phyloP scores from a whole-genome alignment of 495 filamentous ascomycete species.

The Penicillium angulare region DNA sequence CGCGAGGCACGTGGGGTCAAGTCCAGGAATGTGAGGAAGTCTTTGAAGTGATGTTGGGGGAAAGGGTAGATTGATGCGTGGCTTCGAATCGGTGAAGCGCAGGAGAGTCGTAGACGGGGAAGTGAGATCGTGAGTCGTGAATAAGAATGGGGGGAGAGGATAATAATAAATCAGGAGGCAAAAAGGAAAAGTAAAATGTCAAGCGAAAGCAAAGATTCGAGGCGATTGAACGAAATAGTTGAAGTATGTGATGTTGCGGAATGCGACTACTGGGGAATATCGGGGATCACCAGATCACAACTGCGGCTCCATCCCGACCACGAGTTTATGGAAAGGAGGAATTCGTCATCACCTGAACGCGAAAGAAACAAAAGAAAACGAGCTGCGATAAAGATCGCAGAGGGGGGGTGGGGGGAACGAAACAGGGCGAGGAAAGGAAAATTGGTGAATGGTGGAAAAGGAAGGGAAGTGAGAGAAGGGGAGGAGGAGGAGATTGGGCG shows the following conservation, averaged over 20 bases:
- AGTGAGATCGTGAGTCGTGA: constrained; percentile 41
- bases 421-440: background rate
- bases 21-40: background rate
- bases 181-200: constrained; percentile 27
- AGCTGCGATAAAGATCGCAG: constrained; percentile 14
- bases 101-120: constrained; percentile 20
- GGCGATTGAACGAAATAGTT: constrained; percentile 22
- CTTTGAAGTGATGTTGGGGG: background rate
- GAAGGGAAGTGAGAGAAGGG: background rate
- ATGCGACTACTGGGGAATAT: constrained; percentile 28
- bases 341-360: constrained; percentile 27
- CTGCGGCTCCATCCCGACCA: constrained; percentile 28
- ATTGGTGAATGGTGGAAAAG: constrained; percentile 8
- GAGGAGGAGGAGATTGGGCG: constrained; percentile 14
- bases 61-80: constrained; percentile 7
- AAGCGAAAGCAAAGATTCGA: constrained; percentile 28
- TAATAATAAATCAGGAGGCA: background rate
- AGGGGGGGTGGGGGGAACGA: constrained; percentile 4
- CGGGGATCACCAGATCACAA: constrained; percentile 28
- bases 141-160: constrained; percentile 5
- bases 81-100: constrained; percentile 17
- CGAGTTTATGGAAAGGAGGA: constrained; percentile 14
- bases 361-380: constrained; percentile 25
- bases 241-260: constrained; percentile 18
- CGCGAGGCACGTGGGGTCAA: constrained; percentile 10